These are phyloP conservation scores for Trypanosoma lewisi DNA, from an alignment of 208 protist genomes.

Conservation along the genomic window DNA sequence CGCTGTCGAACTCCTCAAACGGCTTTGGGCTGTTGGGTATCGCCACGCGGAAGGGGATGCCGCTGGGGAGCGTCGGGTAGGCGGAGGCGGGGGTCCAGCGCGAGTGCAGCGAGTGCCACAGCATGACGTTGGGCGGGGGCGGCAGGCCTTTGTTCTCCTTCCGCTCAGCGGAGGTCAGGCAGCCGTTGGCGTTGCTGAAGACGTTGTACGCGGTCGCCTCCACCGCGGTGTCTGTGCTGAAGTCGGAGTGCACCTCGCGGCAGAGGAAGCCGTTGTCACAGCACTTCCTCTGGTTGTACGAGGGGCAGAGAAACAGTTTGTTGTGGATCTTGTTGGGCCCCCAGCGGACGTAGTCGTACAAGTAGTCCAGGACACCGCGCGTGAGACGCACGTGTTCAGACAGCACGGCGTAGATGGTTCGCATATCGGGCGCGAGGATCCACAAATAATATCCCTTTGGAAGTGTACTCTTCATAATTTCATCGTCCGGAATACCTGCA, in stretches of 20 bases:
- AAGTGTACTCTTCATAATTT: constrained; percentile 35
- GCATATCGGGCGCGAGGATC: constrained; percentile 75
- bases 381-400: constrained; percentile 58
- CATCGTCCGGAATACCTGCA: constrained; percentile 32
- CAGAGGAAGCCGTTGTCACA: constrained; percentile 67
- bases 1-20: constrained; percentile 62
- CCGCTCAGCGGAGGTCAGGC: constrained; percentile 6
- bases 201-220: constrained; percentile 54
- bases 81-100: constrained; percentile 60
- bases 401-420: constrained; percentile 60
- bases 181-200: constrained; percentile 69
- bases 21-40: constrained; percentile 73
- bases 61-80: constrained; percentile 45
- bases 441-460: constrained; percentile 66
- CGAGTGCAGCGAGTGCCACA: constrained; percentile 66
- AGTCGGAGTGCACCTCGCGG: constrained; percentile 70
- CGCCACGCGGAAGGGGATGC: constrained; percentile 53
- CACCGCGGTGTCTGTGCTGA: constrained; percentile 45
- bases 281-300: constrained; percentile 38
- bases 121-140: constrained; percentile 42
- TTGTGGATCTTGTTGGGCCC: constrained; percentile 77
- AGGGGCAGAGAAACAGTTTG: constrained; percentile 67
- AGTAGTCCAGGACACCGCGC: constrained; percentile 69
- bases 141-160: constrained; percentile 6
- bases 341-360: constrained; percentile 75